Base-by-base conservation (phyloP, 2,329 filamentous ascomycete species). In the Aspergillus eucalypticola region DNA sequence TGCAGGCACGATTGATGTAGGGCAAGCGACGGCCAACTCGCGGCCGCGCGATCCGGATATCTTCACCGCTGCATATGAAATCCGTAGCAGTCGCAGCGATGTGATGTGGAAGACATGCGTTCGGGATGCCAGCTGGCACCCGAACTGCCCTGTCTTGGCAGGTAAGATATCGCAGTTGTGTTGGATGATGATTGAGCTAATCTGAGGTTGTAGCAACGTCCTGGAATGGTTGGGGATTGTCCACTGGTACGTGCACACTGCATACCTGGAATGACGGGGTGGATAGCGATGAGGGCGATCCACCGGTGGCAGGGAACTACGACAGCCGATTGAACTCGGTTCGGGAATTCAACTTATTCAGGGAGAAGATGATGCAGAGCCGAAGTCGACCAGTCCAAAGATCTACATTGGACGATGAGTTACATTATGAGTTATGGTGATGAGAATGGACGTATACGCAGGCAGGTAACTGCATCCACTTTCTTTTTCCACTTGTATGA, bases 101-200 rank as follows among this genome's bases (percentile, higher is more conserved):
- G 76, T 82, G 27, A 78, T 79, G 8, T 94, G 90, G 90, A 84
- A 84, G 63, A 92, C 91, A 0, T 91, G 91, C 66, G 91, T 96
- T 19, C 83, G 93, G 35, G 93, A 97, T 80, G 91, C 90, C 21
- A 92, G 89, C 71, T 96, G 93, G 93, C 92, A 96, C 78, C 93
- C 93, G 0, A 89, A 84, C 65, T 91, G 90, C 2, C 92, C 92
- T 1, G 82, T 96, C 42, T 82, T 97, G 64, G 92, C 87, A 67
- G 84, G 83, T 86, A 77, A 73, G 82, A 52, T 52, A 55, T 59
- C 42, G 54, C 17, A 32, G 35, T 38, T 41, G 15, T 48, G 23
- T 13, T 13, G 15, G 50, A 54, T 44, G 50, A 54, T 44, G 11
- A 42, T 41, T 10, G 8, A 15, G 17, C 38, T 38, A 53, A 62